Conservation (phyloP, 73 alveolate genomes). For the Urostyla sp. region DNA sequence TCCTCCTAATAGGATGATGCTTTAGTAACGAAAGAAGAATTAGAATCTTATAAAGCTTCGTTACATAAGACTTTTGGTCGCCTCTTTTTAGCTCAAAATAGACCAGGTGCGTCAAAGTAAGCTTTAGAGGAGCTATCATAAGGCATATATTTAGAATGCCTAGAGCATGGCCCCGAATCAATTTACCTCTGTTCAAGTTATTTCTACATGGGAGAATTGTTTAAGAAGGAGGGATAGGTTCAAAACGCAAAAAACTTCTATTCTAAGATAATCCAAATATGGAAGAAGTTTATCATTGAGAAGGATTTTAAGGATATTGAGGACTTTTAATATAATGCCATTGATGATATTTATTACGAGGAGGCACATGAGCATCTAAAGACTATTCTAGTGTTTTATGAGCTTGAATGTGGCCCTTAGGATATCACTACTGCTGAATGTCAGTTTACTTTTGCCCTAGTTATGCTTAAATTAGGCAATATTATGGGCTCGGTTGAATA, state of each 20-base stretch:
- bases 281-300: conserved; percentile 72
- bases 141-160: conserved; percentile 79
- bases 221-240: conserved; percentile 57
- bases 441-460: conserved; percentile 67
- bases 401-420: conserved; percentile 71
- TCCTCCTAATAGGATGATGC: conserved; percentile 56
- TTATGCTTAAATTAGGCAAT: conserved; percentile 63
- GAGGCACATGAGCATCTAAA: conserved; percentile 74
- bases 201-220: conserved; percentile 82
- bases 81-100: conserved; percentile 78
- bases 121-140: conserved; percentile 79
- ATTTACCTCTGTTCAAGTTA: conserved; percentile 78
- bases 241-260: conserved; percentile 68
- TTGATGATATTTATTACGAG: conserved; percentile 64
- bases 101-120: conserved; percentile 64
- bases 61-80: conserved; percentile 85
- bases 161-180: conserved; percentile 83
- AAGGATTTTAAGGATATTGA: conserved; percentile 53
- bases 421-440: conserved; percentile 70
- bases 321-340: conserved; percentile 14
- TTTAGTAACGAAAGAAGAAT: conserved; percentile 54
- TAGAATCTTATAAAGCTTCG: conserved; percentile 72
- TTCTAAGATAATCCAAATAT: conserved; percentile 62
- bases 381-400: conserved; percentile 65
- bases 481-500: conserved; percentile 52